These are phyloP conservation scores for Xylariaceae sp. DNA, from an alignment of 2,329 filamentous ascomycete species.

Conservation along the genomic window DNA sequence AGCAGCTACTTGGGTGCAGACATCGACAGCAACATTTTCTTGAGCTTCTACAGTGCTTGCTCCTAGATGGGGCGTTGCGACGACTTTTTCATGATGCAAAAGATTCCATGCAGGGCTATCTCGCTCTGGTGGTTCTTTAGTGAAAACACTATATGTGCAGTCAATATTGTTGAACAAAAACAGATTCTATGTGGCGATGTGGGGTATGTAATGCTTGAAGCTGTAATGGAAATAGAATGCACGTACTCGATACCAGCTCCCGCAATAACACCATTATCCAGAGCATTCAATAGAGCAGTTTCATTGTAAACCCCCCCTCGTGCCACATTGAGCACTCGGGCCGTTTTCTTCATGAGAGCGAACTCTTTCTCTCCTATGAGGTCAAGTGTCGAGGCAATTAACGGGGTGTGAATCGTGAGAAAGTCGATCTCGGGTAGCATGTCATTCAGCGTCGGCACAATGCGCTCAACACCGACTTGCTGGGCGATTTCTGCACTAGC, in stretches of 20 bases:
- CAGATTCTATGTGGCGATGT: too few species aligned
- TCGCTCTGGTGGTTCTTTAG: conserved; percentile 63
- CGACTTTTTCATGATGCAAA: conserved; percentile 65
- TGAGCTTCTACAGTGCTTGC: conserved; percentile 79
- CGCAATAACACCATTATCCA: conserved; percentile 67
- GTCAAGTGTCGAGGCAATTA: conserved; percentile 72
- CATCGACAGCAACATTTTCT: conserved; percentile 78
- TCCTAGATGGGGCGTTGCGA: conserved; percentile 75
- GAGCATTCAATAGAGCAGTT: conserved; percentile 62
- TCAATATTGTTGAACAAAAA: too few species aligned
- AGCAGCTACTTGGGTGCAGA: conserved; percentile 73
- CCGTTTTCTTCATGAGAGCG: conserved; percentile 66
- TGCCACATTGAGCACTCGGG: conserved; percentile 74
- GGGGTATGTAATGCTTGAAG: too few species aligned
- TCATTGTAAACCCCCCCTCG: conserved; percentile 79
- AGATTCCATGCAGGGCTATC: conserved; percentile 59
- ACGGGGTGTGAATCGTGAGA: conserved; percentile 74
- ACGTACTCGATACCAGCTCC: conserved; percentile 78
- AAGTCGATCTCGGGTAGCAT: conserved; percentile 69
- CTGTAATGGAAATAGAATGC: too few species aligned
- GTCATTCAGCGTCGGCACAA: conserved; percentile 54
- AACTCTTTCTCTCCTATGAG: conserved; percentile 67
- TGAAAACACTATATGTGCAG: too few species aligned
- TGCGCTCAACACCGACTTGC: conserved; percentile 57
- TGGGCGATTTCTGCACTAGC: conserved; percentile 68